Evolutionary conservation across 31 red algal species (phyloP).

Genomic region (Odonthalia washingtoniensis): DNA sequence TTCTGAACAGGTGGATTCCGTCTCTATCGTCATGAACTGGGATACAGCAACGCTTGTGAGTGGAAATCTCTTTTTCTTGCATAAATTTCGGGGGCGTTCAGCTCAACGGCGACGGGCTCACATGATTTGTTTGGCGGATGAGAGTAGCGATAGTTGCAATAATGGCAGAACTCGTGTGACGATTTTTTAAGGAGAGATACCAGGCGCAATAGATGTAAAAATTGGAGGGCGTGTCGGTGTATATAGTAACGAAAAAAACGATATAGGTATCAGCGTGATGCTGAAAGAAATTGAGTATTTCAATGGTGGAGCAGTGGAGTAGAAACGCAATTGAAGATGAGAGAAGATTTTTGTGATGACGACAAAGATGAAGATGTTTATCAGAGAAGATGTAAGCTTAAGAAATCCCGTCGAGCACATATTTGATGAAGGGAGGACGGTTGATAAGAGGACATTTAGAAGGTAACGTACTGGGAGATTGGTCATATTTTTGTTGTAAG

Average conservation of each 20-base stretch:
- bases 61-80: no score
- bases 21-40: no score
- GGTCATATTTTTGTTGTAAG: constrained; percentile 57
- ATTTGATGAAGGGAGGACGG: not conserved
- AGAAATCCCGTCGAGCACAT: constrained; percentile 35
- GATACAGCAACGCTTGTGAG: no score
- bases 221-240: constrained; percentile 69
- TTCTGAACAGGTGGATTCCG: no score
- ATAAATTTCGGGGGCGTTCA: no score
- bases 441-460: constrained; percentile 36
- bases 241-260: constrained; percentile 71
- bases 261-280: constrained; percentile 58
- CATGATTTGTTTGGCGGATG: constrained; percentile 66
- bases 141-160: constrained; percentile 43
- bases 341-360: constrained; percentile 19
- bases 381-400: constrained; percentile 36
- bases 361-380: constrained; percentile 22
- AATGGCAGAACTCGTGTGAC: constrained; percentile 41
- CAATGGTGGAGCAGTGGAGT: no score
- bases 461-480: constrained; percentile 78
- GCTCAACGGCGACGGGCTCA: no score
- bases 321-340: not conserved
- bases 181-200: constrained; percentile 11
- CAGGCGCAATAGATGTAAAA: constrained; percentile 49
- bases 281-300: constrained; percentile 18